A percentile compares a stretch with the other conserved stretches of the same genome.
phyloP scores from a whole-genome alignment of 768 basidiomycete species.

The Tubosaeta sp. region DNA sequence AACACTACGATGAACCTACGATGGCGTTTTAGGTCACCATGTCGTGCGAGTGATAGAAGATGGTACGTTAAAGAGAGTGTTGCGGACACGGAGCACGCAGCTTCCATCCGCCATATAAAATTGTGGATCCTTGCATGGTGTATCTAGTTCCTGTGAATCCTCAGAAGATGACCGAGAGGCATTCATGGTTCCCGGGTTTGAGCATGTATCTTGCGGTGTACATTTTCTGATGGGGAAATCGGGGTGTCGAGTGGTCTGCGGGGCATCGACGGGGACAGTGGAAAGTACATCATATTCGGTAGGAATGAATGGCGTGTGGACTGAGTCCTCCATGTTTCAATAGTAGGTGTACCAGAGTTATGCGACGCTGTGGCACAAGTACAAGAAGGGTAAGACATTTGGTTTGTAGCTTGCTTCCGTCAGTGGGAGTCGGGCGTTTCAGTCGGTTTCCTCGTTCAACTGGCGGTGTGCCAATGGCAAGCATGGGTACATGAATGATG shows the following conservation, averaged over 20 bases:
- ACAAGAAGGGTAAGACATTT: background rate
- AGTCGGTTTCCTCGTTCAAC: no score
- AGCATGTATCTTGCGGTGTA: conserved; percentile 4
- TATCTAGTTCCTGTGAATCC: conserved; percentile 8
- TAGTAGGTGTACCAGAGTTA: background rate
- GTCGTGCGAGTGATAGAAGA: background rate
- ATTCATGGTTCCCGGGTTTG: conserved; percentile 1
- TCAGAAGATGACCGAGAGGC: background rate
- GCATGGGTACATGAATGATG: no score
- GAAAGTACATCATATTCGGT: conserved; percentile 14
- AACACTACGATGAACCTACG: conserved; percentile 55
- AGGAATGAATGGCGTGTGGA: conserved; percentile 19
- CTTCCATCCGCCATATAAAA: conserved; percentile 71
- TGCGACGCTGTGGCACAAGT: background rate
- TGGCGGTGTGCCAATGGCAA: no score
- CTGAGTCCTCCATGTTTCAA: conserved; percentile 14
- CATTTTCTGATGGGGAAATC: conserved; percentile 10
- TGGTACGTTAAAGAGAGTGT: conserved; percentile 66
- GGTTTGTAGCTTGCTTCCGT: no score
- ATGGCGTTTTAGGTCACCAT: background rate
- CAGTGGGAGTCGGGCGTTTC: no score
- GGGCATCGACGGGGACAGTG: background rate
- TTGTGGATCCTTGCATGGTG: conserved; percentile 38
- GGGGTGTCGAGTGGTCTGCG: conserved; percentile 5
- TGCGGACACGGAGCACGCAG: conserved; percentile 58